Evolutionary conservation across 2,329 filamentous ascomycete genomes (phyloP).

Genomic region (Nothophaeocryptopus gaeumannii): DNA sequence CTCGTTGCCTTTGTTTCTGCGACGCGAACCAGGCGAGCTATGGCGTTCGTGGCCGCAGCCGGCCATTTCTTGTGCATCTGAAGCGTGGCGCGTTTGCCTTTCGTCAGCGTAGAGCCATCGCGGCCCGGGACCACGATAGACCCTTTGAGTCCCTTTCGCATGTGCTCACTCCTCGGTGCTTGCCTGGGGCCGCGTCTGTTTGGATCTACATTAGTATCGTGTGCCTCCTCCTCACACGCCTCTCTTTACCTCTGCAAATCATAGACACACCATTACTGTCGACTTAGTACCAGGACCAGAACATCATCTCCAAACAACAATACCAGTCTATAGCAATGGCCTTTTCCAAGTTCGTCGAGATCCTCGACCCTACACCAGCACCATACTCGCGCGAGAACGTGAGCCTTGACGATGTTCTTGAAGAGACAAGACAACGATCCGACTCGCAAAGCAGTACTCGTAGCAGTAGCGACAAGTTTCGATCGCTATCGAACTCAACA

Average conservation of each 20-base stretch:
- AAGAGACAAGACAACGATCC: conserved; percentile 32
- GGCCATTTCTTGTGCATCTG: neutral
- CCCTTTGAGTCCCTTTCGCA: conserved; percentile 1
- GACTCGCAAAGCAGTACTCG: conserved; percentile 28
- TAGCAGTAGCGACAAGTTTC: conserved; percentile 16
- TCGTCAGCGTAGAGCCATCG: neutral
- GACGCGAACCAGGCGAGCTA: neutral
- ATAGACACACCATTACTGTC: neutral
- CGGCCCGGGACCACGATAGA: neutral
- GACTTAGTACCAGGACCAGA: neutral
- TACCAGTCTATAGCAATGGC: conserved; percentile 24
- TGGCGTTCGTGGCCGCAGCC: neutral
- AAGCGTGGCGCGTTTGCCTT: conserved; percentile 5
- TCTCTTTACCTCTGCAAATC: neutral
- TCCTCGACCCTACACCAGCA: conserved; percentile 31
- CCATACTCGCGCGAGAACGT: conserved; percentile 36
- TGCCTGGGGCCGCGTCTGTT: conserved; percentile 7
- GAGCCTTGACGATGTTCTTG: conserved; percentile 36
- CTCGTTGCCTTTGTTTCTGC: too few species aligned
- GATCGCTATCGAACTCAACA: conserved; percentile 13
- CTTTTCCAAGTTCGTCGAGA: conserved; percentile 38
- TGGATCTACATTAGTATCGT: conserved; percentile 10
- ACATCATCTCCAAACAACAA: too few species aligned
- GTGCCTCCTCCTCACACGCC: conserved; percentile 1
- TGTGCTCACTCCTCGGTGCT: conserved; percentile 3